These are phyloP conservation scores for Marsdenia floribunda DNA, from an alignment of 257 asterid genomes.

Conservation along the genomic window DNA sequence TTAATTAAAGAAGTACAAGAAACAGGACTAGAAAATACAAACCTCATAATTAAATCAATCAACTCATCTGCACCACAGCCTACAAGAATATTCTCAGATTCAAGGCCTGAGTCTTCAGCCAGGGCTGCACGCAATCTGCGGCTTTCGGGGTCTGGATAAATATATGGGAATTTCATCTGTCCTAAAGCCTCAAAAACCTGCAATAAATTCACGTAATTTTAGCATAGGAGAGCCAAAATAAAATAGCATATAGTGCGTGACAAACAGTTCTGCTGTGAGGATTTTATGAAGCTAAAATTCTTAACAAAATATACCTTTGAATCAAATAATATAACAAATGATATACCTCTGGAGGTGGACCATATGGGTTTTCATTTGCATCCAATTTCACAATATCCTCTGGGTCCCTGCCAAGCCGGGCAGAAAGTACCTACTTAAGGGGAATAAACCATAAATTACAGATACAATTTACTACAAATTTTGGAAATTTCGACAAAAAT, in stretches of 20 bases:
- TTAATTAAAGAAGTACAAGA: background rate
- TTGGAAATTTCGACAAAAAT: background rate
- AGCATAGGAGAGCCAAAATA: slow-evolving; percentile 7
- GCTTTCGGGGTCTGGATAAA: slow-evolving; percentile 97
- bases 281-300: background rate
- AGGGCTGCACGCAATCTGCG: slow-evolving; percentile 88
- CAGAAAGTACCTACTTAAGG: slow-evolving; percentile 68
- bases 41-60: slow-evolving; percentile 96
- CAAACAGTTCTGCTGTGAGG: background rate
- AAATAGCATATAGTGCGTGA: background rate
- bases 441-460: slow-evolving; percentile 4
- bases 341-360: slow-evolving; percentile 96
- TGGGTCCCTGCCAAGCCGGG: slow-evolving; percentile 89
- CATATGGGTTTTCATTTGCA: slow-evolving; percentile 95
- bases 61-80: slow-evolving; percentile 99
- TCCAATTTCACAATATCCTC: slow-evolving; percentile 92
- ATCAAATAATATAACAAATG: slow-evolving; percentile 10
- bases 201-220: slow-evolving; percentile 21
- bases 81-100: slow-evolving; percentile 76
- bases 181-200: slow-evolving; percentile 94
- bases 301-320: background rate
- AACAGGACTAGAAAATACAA: slow-evolving; percentile 6
- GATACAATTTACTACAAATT: background rate
- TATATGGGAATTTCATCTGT: slow-evolving; percentile 74
- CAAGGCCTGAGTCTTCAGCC: slow-evolving; percentile 94